Conservation (phyloP, 495 filamentous ascomycete genomes). For the Xylaria bambusicola region DNA sequence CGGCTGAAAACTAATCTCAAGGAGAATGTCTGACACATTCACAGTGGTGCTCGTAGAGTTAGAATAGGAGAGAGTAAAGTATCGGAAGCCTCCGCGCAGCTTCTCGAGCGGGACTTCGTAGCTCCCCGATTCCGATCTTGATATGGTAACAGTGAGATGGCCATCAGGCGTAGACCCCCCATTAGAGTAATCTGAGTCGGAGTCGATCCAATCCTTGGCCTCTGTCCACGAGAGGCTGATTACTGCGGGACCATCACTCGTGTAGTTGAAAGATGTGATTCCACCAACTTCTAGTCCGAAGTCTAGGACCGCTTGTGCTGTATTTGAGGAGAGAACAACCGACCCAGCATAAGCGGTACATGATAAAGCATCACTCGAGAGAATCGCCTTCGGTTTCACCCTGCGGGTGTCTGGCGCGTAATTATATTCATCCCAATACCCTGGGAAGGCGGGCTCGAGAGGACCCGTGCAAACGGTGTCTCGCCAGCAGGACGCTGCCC, state of each 20-base stretch:
- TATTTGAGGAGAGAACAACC: constrained; percentile 32
- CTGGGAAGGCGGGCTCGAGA: constrained; percentile 53
- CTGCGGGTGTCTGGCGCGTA: constrained; percentile 58
- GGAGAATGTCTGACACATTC: constrained; percentile 42
- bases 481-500: constrained; percentile 53
- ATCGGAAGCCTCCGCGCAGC: constrained; percentile 62
- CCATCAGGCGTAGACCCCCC: constrained; percentile 53
- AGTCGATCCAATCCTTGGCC: constrained; percentile 63
- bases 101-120: constrained; percentile 55
- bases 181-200: constrained; percentile 61
- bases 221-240: constrained; percentile 65
- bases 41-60: constrained; percentile 41
- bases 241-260: constrained; percentile 42
- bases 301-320: constrained; percentile 47
- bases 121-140: constrained; percentile 43
- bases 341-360: constrained; percentile 35
- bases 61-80: constrained; percentile 54
- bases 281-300: constrained; percentile 65
- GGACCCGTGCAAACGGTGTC: constrained; percentile 59
- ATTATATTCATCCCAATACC: constrained; percentile 63
- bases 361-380: constrained; percentile 25
- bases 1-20: constrained; percentile 61
- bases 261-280: constrained; percentile 53
- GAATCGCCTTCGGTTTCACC: constrained; percentile 41
- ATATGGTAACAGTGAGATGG: constrained; percentile 53